Base-by-base conservation (phyloP, 257 asterid species). In the Leonotis leonurus region DNA sequence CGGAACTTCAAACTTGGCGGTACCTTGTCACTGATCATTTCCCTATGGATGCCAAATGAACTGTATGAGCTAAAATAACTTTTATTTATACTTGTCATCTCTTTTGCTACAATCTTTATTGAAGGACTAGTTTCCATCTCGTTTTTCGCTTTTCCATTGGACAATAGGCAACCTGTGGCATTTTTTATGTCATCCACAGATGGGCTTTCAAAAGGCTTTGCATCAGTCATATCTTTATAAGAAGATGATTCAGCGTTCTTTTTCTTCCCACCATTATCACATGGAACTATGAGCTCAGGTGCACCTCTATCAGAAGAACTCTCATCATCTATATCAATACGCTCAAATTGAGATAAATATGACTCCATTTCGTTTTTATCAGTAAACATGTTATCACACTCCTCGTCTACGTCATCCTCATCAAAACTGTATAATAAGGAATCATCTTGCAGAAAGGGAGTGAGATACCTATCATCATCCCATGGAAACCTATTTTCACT, bases 1-100 rank as follows among this genome's bases (percentile, higher is more conserved):
- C 27, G 24, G 2, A 73, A 29, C 50, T 13, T 29, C 40, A 56
- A 13, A 13, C 65, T 44, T 25, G 13, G 48, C n/a, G 4, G 50
- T 86, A 92, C 99, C 99, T 92, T 86, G 70, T 92, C 99, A 70
- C 94, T 89, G 59, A 92, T 92, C 99, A 92, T 92, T 37, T 92
- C 99, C 77, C 84, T 81, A 69, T 92, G 99, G 65, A 92, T 92
- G 67, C 96, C 96, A 30, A 80, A 92, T 29, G 97, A 92, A 81
- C 97, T 80, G 65, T 92, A 92, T 13, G 94, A 64, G 36, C 87
- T 82, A 80, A 92, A 92, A 80, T 92, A 92, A 69, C 44, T 77
- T 75, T 81, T 85, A 66, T 92, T 85, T 49, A 78, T 64, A 14
- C 54, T 71, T 63, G 69, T 73, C 64, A 89, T 78, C 45, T 74